These are phyloP conservation scores for Fraxinus pennsylvanica DNA, from an alignment of 257 asterid species.

Conservation along the genomic window DNA sequence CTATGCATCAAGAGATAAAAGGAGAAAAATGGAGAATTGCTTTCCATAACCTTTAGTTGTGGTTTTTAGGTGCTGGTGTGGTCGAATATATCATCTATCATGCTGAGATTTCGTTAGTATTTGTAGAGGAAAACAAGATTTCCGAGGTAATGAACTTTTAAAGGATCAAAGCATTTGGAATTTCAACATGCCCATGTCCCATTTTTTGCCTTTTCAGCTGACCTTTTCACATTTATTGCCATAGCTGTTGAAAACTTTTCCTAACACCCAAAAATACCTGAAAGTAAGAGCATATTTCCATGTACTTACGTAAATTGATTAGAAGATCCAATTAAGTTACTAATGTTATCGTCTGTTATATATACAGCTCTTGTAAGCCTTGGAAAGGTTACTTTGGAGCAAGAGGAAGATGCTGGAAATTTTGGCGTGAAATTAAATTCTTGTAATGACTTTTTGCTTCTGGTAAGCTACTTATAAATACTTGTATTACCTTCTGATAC, in stretches of 20 bases:
- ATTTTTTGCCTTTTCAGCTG: not conserved
- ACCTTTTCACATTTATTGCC: slow-evolving; percentile 9
- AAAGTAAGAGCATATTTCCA: slow-evolving; percentile 50
- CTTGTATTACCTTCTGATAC: slow-evolving; percentile 45
- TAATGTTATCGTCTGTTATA: slow-evolving; percentile 16
- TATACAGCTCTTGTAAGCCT: slow-evolving; percentile 73
- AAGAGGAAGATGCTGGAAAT: slow-evolving; percentile 47
- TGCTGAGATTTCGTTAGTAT: slow-evolving; percentile 68
- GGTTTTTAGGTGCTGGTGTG: slow-evolving; percentile 71
- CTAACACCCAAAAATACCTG: slow-evolving; percentile 52
- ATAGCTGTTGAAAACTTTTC: slow-evolving; percentile 69
- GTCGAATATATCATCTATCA: slow-evolving; percentile 71
- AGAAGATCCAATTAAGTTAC: not conserved
- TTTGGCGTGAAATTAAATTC: slow-evolving; percentile 55
- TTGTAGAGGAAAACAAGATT: slow-evolving; percentile 67
- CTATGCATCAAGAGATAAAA: too few species aligned
- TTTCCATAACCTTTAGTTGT: slow-evolving; percentile 15
- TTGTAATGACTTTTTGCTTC: slow-evolving; percentile 74
- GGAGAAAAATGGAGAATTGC: not conserved
- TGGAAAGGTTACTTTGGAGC: slow-evolving; percentile 55
- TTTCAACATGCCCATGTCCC: not conserved
- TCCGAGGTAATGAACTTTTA: slow-evolving; percentile 52
- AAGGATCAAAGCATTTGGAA: not conserved
- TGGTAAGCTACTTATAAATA: slow-evolving; percentile 43
- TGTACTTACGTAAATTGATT: not conserved